Evolutionary conservation across 2,329 filamentous ascomycete species (phyloP).

Genomic region (Thielaviopsis ethacetica): DNA sequence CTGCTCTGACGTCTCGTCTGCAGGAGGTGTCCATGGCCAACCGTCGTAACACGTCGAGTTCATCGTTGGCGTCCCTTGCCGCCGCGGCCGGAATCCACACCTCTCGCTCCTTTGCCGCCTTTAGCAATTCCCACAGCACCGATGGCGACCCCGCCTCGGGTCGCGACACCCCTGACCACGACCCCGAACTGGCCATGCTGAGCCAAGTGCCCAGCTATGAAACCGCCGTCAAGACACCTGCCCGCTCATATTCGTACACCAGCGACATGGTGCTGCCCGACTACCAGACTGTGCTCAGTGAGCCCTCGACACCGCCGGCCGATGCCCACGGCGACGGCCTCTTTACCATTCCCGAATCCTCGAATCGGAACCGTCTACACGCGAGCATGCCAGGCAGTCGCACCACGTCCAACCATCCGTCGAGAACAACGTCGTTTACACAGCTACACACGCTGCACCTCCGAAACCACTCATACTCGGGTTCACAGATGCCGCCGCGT

Average conservation of each 20-base stretch:
- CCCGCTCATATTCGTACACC: constrained; percentile 33
- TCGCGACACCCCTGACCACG: constrained; percentile 38
- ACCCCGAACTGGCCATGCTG: constrained; percentile 44
- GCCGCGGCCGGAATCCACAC: constrained; percentile 28
- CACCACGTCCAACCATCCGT: constrained; percentile 9
- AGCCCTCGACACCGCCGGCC: constrained; percentile 9
- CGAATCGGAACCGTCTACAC: constrained; percentile 4
- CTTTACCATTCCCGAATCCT: constrained; percentile 9
- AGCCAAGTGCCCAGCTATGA: constrained; percentile 64
- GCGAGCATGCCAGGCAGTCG: constrained; percentile 11
- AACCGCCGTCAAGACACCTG: constrained; percentile 52
- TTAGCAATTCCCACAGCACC: constrained; percentile 16
- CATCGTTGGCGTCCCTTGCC: constrained; percentile 26
- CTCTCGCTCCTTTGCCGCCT: constrained; percentile 12
- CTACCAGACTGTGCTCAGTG: constrained; percentile 44
- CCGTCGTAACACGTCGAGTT: constrained; percentile 29
- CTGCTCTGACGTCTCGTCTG: constrained; percentile 45
- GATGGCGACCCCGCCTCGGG: constrained; percentile 33
- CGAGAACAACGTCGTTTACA: constrained; percentile 11
- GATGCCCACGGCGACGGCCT: constrained; percentile 10
- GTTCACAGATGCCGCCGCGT: constrained; percentile 11
- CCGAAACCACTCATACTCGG: constrained; percentile 12
- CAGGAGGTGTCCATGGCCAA: constrained; percentile 46
- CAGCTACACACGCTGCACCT: constrained; percentile 10
- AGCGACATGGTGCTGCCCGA: constrained; percentile 42